Evolutionary conservation across 2,329 filamentous ascomycete genomes (phyloP).

Genomic region (Alternaria infectoria): DNA sequence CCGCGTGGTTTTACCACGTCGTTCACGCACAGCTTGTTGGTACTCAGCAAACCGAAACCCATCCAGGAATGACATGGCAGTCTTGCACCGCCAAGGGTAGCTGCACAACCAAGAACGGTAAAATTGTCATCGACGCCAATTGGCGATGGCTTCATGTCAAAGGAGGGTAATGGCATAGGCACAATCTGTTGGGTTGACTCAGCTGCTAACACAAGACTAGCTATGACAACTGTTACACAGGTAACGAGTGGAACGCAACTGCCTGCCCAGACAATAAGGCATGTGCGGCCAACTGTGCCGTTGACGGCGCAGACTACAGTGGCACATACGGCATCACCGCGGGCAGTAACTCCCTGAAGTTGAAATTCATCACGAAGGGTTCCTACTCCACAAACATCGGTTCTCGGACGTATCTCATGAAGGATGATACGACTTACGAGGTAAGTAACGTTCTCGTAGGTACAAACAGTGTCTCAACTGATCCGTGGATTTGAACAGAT

Average conservation of each 20-base stretch:
- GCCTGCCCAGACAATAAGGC: conserved; percentile 44
- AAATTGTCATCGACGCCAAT: conserved; percentile 53
- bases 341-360: conserved; percentile 57
- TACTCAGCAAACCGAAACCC: conserved; percentile 47
- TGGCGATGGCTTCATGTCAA: conserved; percentile 57
- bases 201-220: conserved; percentile 11
- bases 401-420: conserved; percentile 47
- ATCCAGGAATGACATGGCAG: conserved; percentile 48
- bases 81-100: conserved; percentile 46
- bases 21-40: conserved; percentile 55
- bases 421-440: conserved; percentile 39
- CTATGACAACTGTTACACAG: conserved; percentile 50
- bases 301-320: conserved; percentile 50
- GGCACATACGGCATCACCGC: conserved; percentile 57
- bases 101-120: conserved; percentile 43
- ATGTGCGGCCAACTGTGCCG: conserved; percentile 45
- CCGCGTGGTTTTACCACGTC: conserved; percentile 53
- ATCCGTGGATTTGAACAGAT: conserved; percentile 19
- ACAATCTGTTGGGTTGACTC: neutral
- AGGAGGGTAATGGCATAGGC: conserved; percentile 22
- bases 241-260: conserved; percentile 49
- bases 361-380: conserved; percentile 63
- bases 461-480: neutral
- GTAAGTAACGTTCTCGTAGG: neutral
- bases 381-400: conserved; percentile 49